A percentile compares a stretch with the other conserved stretches of the same genome.
phyloP scores from a whole-genome alignment of 2,329 filamentous ascomycete species.

The Aspergillus sp. region DNA sequence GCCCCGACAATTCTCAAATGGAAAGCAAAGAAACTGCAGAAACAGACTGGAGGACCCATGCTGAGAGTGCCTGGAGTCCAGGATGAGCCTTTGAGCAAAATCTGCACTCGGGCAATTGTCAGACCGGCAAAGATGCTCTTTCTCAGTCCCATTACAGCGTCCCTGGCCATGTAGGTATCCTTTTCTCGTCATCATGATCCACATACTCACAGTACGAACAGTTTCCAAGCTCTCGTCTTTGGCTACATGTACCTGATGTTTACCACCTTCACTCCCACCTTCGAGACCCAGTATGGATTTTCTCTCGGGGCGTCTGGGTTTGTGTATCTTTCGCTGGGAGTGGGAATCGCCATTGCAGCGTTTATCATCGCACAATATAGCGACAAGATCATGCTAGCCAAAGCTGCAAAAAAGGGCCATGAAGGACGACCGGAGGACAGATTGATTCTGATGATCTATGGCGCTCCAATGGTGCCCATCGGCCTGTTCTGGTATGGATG shows the following conservation, averaged over 20 bases:
- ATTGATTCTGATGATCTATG: slow-evolving; percentile 46
- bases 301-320: slow-evolving; percentile 18
- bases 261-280: slow-evolving; percentile 26
- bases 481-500: slow-evolving; percentile 44
- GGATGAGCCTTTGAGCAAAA: neutral
- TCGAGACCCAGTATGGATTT: slow-evolving; percentile 20
- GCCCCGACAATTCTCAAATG: neutral
- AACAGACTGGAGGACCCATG: neutral
- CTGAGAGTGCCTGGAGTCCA: neutral
- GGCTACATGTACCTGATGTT: slow-evolving; percentile 36
- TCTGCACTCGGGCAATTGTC: neutral
- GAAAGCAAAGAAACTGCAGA: neutral
- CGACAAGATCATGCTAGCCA: neutral
- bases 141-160: neutral
- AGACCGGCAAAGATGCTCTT: neutral
- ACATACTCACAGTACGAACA: slow-evolving; percentile 2
- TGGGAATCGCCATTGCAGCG: slow-evolving; percentile 9
- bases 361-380: neutral
- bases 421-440: slow-evolving; percentile 43
- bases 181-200: slow-evolving; percentile 1
- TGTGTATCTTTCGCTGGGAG: slow-evolving; percentile 19
- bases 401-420: neutral
- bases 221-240: slow-evolving; percentile 1
- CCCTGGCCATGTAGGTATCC: neutral
- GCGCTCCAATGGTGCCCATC: slow-evolving; percentile 39